phyloP scores from a whole-genome alignment of 2,329 filamentous ascomycete genomes.

The Akanthomyces uredinophilus region DNA sequence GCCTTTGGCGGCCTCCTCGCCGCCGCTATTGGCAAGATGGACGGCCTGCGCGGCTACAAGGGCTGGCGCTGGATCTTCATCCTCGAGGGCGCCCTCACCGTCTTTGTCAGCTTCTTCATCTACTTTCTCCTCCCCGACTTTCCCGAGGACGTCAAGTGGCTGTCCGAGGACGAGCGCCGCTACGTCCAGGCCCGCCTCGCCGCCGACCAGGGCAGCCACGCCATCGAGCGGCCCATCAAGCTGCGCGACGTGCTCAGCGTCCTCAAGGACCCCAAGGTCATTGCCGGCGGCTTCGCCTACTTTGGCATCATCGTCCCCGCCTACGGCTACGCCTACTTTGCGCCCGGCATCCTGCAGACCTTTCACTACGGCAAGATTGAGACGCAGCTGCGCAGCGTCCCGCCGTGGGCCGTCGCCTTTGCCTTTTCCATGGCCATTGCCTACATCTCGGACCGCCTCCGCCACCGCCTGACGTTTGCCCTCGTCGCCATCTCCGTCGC shows the following conservation, averaged over 20 bases:
- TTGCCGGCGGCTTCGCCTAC: conserved; percentile 75
- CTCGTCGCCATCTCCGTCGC: conserved; percentile 68
- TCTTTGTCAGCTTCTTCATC: conserved; percentile 55
- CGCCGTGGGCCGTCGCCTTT: conserved; percentile 65
- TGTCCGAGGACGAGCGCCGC: conserved; percentile 61
- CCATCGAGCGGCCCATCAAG: conserved; percentile 56
- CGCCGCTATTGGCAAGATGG: conserved; percentile 85
- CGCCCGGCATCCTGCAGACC: conserved; percentile 63
- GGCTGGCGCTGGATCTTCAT: conserved; percentile 86
- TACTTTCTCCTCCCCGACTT: conserved; percentile 70
- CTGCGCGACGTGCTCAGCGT: conserved; percentile 54
- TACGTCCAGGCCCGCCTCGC: conserved; percentile 63
- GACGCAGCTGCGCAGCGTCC: conserved; percentile 54
- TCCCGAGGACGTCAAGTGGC: conserved; percentile 69
- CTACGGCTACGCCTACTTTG: conserved; percentile 74
- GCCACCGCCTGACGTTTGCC: conserved; percentile 69
- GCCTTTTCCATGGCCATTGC: conserved; percentile 73
- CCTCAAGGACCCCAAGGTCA: conserved; percentile 69
- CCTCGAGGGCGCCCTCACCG: conserved; percentile 63
- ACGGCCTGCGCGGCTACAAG: conserved; percentile 58
- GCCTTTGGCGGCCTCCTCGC: conserved; percentile 85
- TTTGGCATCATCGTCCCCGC: conserved; percentile 73
- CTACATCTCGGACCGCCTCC: conserved; percentile 61
- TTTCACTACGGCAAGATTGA: conserved; percentile 58
- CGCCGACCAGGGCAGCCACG: conserved; percentile 64